phyloP scores from a whole-genome alignment of 257 asterid species.

The Mitragyna speciosa region DNA sequence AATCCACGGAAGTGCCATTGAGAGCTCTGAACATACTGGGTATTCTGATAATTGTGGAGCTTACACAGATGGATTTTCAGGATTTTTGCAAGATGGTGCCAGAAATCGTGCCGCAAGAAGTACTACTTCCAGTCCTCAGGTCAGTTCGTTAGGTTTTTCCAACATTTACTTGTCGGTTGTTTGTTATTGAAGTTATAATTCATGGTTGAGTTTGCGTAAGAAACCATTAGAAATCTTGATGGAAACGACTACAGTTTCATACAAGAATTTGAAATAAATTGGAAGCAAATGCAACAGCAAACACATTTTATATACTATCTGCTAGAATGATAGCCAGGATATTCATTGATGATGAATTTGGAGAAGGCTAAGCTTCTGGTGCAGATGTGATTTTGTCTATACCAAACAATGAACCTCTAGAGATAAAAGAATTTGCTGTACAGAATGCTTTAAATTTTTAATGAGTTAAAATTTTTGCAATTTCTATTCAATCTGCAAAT shows the following conservation, averaged over 20 bases:
- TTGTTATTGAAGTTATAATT: background rate
- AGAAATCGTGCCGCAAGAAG: constrained; percentile 42
- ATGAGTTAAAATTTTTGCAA: background rate
- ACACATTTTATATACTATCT: background rate
- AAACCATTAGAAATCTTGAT: background rate
- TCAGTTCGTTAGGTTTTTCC: constrained; percentile 22
- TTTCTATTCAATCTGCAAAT: background rate
- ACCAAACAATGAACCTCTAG: background rate
- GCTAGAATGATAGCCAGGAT: background rate
- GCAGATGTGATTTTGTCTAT: background rate
- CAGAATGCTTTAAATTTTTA: background rate
- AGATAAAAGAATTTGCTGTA: background rate
- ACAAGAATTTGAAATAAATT: background rate
- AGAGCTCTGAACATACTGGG: constrained; percentile 44
- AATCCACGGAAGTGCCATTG: constrained; percentile 32
- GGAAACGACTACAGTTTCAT: background rate
- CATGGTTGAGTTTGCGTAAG: background rate
- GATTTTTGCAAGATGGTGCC: constrained; percentile 53
- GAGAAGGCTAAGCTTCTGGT: background rate
- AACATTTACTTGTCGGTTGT: background rate
- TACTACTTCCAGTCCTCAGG: constrained; percentile 82
- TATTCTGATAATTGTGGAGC: constrained; percentile 39
- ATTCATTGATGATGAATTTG: background rate
- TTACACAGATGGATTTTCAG: constrained; percentile 48
- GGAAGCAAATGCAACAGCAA: background rate